Percentiles rank a stretch among this genome's conserved stretches.
Evolutionary conservation across 768 basidiomycete species (phyloP).

Genomic region (Mrakia frigida): DNA sequence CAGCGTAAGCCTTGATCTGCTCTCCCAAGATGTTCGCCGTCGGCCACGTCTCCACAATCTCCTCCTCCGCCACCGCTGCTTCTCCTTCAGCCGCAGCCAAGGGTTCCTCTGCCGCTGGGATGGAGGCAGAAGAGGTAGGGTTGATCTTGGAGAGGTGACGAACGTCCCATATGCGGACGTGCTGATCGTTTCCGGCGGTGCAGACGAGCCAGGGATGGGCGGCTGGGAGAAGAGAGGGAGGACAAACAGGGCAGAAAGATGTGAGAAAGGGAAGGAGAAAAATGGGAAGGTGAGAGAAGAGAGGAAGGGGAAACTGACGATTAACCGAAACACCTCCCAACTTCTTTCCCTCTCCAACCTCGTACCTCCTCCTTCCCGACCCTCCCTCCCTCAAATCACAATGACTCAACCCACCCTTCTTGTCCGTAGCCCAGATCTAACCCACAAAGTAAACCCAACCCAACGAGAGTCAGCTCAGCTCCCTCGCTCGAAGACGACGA

Average conservation of each 20-base stretch:
- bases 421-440: slow-evolving; percentile 39
- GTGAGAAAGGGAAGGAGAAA: neutral
- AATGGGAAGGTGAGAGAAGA: neutral
- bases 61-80: neutral
- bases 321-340: slow-evolving; percentile 45
- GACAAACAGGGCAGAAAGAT: neutral
- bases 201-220: slow-evolving; percentile 40
- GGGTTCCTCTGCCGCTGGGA: neutral
- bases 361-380: slow-evolving; percentile 36
- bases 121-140: neutral
- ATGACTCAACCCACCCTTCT: slow-evolving; percentile 42
- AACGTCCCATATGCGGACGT: slow-evolving; percentile 33
- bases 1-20: slow-evolving; percentile 34
- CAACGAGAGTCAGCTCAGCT: too few species aligned
- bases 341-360: slow-evolving; percentile 40
- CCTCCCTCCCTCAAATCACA: slow-evolving; percentile 41
- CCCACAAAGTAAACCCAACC: neutral
- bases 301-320: slow-evolving; percentile 33
- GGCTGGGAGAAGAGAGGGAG: slow-evolving; percentile 34
- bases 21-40: slow-evolving; percentile 32
- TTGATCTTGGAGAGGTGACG: neutral
- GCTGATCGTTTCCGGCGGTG: slow-evolving; percentile 44
- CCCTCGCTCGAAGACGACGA: too few species aligned
- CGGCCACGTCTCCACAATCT: slow-evolving; percentile 28
- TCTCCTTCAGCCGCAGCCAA: neutral